Percentiles rank a stretch among this genome's conserved stretches.
Conservation (phyloP, 2,329 filamentous ascomycete species). For the Colletotrichum sp. region DNA sequence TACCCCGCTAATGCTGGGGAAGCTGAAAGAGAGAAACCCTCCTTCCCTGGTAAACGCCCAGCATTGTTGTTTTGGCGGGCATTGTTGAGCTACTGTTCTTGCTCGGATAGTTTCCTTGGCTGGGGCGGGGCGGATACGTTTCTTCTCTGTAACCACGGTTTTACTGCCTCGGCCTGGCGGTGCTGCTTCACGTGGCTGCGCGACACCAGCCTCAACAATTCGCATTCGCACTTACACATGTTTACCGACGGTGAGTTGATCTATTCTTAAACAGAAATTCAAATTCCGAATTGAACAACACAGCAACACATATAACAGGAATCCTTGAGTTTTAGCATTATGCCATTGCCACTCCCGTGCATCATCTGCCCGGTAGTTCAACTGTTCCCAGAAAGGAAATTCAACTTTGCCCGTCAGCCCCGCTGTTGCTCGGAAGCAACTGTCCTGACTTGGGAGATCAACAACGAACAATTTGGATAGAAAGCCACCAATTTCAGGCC, state of each 20-base stretch:
- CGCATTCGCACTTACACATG: background rate
- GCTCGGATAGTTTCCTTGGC: background rate
- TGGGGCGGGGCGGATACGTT: slow-evolving; percentile 1
- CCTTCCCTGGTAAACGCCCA: background rate
- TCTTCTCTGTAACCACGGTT: background rate
- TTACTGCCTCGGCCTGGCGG: slow-evolving; percentile 3
- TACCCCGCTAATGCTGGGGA: background rate
- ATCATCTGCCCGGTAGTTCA: background rate
- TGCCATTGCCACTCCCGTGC: background rate
- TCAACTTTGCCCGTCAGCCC: background rate
- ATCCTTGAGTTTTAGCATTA: background rate
- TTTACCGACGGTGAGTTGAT: background rate
- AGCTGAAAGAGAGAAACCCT: background rate
- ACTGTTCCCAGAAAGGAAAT: background rate
- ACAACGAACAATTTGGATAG: background rate
- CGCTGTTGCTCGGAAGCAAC: background rate
- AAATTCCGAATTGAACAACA: background rate
- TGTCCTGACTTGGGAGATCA: background rate
- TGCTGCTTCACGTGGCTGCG: background rate
- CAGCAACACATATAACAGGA: background rate
- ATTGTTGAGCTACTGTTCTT: background rate
- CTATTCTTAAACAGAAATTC: background rate
- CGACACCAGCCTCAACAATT: background rate
- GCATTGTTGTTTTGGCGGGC: background rate
- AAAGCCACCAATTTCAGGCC: background rate